Conservation (phyloP, 768 basidiomycete genomes). For the Hericium erinaceus region DNA sequence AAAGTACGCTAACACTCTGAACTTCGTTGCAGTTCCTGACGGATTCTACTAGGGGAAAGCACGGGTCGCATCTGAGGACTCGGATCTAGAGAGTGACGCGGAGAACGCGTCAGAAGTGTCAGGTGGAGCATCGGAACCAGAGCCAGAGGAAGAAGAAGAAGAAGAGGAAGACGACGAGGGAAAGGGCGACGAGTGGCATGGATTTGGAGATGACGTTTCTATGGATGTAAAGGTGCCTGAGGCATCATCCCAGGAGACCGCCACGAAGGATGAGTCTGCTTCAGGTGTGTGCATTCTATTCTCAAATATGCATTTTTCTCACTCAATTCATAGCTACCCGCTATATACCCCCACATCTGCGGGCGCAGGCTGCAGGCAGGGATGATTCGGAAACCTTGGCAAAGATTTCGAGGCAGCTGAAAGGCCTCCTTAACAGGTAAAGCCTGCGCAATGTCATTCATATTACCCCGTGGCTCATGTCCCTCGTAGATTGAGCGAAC, state of each 20-base stretch:
- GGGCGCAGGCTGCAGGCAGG: slow-evolving; percentile 35
- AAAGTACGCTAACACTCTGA: neutral
- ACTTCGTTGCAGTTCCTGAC: neutral
- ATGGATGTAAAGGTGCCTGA: slow-evolving; percentile 1
- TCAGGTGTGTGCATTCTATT: neutral
- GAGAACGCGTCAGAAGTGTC: slow-evolving; percentile 17
- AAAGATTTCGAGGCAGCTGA: slow-evolving; percentile 67
- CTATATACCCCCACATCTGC: slow-evolving; percentile 80
- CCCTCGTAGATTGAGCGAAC: slow-evolving; percentile 72
- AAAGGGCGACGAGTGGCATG: slow-evolving; percentile 28
- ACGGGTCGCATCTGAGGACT: slow-evolving; percentile 5
- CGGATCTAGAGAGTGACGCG: slow-evolving; percentile 18
- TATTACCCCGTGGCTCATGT: neutral
- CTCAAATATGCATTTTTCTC: neutral
- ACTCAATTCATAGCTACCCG: slow-evolving; percentile 25
- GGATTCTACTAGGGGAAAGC: neutral
- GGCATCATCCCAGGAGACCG: slow-evolving; percentile 18
- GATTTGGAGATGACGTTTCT: slow-evolving; percentile 18
- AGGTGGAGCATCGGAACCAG: slow-evolving; percentile 16
- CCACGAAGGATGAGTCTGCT: neutral
- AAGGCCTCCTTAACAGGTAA: slow-evolving; percentile 84
- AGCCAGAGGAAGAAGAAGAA: slow-evolving; percentile 3
- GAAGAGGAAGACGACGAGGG: slow-evolving; percentile 15
- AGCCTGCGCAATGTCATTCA: slow-evolving; percentile 3
- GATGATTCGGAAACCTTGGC: slow-evolving; percentile 29